Evolutionary conservation across 345 rosid genomes (phyloP), one percentile per base, ranked within the genome.

Genomic region (Noccaea bulbosa): DNA sequence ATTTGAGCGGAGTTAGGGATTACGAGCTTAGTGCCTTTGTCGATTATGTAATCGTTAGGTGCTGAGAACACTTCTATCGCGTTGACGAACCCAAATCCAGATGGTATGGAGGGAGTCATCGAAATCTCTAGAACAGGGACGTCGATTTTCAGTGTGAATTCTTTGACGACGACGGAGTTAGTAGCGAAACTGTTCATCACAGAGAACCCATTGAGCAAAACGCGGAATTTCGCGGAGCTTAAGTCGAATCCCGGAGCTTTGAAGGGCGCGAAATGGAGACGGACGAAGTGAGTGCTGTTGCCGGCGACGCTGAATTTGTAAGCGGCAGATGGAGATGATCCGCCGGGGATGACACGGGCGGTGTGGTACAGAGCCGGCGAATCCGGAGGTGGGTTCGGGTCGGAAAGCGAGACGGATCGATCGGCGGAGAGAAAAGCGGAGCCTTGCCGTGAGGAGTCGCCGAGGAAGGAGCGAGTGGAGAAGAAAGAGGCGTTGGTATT

Each of bases 201-300:
- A 64, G 76, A 34, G 39, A 77, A 59, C 62, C 89, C 95, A 79
- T 85, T 77, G 53, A 80, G 81, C 66, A 74, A 46, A 72, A 89
- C 91, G 38, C 76, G 62, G 69, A 93, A 86, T 67, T 79, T 82
- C 1, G 91, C 91, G 34, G 83, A 70, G 8, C 53, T 47, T 51
- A 93, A 72, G 78, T 86, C 57, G 24, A 80, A 87, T 5, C 11
- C 54, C 8, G 59, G 82, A 73, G 84, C 83, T 68, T 35, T 53
- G 75, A 93, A 93, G 0, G 99, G 97, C 10, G 89, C 84, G 86
- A 93, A 91, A 80, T 93, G 99, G 67, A 91, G 81, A 70, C 99
- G 97, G 82, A 93, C 86, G 79, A 93, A 84, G 76, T 86, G 95
- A 67, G 84, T 78, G 52, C 85, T 82, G 4, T 83, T 85, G 46